These are phyloP conservation scores for Thozetella sp. DNA, from an alignment of 495 filamentous ascomycete species.

Conservation along the genomic window DNA sequence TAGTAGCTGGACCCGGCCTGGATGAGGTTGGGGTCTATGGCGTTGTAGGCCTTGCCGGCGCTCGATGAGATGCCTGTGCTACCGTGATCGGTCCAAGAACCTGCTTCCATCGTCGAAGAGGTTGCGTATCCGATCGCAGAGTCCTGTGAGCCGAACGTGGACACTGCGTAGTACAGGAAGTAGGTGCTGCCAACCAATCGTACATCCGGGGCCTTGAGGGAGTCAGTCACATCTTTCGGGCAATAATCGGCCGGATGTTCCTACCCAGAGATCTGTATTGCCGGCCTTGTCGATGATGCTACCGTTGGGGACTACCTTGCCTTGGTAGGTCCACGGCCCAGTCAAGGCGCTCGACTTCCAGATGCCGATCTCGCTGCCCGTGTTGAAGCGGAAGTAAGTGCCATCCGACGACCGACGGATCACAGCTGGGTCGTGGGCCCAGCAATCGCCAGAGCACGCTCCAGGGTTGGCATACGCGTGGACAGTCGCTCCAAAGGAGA, in stretches of 20 bases:
- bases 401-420: constrained; percentile 50
- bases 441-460: constrained; percentile 53
- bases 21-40: constrained; percentile 66
- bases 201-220: constrained; percentile 62
- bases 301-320: constrained; percentile 51
- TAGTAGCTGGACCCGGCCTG: constrained; percentile 41
- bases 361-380: constrained; percentile 55
- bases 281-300: constrained; percentile 51
- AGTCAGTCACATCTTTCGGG: neutral
- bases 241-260: constrained; percentile 7
- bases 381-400: constrained; percentile 67
- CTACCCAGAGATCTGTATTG: constrained; percentile 53
- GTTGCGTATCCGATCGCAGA: constrained; percentile 66
- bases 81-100: constrained; percentile 51
- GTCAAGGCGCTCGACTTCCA: constrained; percentile 49
- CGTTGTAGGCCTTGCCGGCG: constrained; percentile 51
- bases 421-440: constrained; percentile 54
- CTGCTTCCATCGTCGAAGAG: constrained; percentile 53
- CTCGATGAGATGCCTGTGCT: constrained; percentile 38
- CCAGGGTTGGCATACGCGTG: constrained; percentile 39
- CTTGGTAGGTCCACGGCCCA: constrained; percentile 61
- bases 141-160: constrained; percentile 54
- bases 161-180: constrained; percentile 49
- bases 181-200: constrained; percentile 53
- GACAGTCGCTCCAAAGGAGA: neutral